Base-by-base conservation (phyloP, 495 filamentous ascomycete species). In the Talaromyces ruber region DNA sequence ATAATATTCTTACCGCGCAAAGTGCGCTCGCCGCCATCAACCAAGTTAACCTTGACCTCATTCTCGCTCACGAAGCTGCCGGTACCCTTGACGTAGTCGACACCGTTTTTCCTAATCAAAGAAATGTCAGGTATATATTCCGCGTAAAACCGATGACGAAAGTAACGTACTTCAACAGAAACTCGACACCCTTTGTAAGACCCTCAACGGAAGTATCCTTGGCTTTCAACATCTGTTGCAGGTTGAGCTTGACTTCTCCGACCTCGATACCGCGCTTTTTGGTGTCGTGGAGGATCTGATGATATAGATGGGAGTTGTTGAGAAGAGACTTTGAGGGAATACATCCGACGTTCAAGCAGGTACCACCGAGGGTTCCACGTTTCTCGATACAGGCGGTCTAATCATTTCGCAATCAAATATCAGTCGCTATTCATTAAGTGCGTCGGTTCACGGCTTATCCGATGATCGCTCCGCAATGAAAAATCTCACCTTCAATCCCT, bases 301-400 rank as follows among this genome's bases (percentile, higher is more conserved):
- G 94, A 84, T 98, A 98, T 59, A 98, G 86, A 75, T 96, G 91
- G 66, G 95, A 97, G 83, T 98, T 98, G 87, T 98, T 98, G 73
- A 98, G 91, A 68, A 98, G 91, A 54, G 94, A 97, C 78, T 98
- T 98, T 62, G 94, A 98, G 52, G 94, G 94, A 70, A 98, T 98
- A 79, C 94, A 98, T 77, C 94, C 94, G 73, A 98, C 94, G 79
- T 98, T 98, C 68, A 98, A 81, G 82, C 94, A 98, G 65, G 94
- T 98, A 70, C 94, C 94, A 67, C 94, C 94, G 68, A 98, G 88
- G 62, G 84, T 83, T 66, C 93, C 94, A 70, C 94, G 92, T 83
- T 98, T 98, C 81, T 98, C 94, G 81, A 98, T 94, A 80, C 94
- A 98, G 54, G 89, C 87, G 63, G 96, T 92, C 93, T 97, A 70